These are phyloP conservation scores for Linderniella brevidens DNA, from an alignment of 257 asterid genomes.

Conservation along the genomic window DNA sequence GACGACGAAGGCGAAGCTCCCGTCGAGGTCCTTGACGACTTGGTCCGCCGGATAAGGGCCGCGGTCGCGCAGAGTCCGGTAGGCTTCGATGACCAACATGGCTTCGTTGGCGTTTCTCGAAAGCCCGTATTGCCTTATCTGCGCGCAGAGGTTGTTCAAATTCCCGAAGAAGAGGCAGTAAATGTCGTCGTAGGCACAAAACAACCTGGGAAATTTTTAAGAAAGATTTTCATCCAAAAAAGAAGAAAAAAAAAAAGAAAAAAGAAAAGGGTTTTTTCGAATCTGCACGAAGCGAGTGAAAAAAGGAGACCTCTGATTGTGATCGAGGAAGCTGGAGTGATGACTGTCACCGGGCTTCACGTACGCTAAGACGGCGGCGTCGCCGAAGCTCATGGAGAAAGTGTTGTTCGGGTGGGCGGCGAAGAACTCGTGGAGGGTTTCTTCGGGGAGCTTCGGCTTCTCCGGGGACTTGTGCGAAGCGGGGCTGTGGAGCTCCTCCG, in stretches of 20 bases:
- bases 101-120: conserved; percentile 61
- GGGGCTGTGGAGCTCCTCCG: conserved; percentile 71
- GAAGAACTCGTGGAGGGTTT: conserved; percentile 34
- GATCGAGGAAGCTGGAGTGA: conserved; percentile 10
- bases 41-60: conserved; percentile 91
- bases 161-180: conserved; percentile 68
- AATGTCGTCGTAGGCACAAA: conserved; percentile 60
- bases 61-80: conserved; percentile 62
- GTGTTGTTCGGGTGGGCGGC: conserved; percentile 23
- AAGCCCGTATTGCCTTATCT: conserved; percentile 54
- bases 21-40: conserved; percentile 72
- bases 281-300: too few relatives aligned
- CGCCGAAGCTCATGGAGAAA: conserved; percentile 34
- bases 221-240: neutral
- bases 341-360: conserved; percentile 12
- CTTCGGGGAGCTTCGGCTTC: conserved; percentile 40
- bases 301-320: conserved; percentile 36
- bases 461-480: conserved; percentile 17
- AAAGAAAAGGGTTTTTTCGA: neutral
- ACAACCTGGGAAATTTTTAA: conserved; percentile 28
- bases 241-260: neutral
- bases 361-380: conserved; percentile 69
- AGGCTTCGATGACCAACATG: conserved; percentile 66
- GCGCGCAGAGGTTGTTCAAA: conserved; percentile 51
- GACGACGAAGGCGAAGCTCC: conserved; percentile 60